Conservation (phyloP, 2,329 filamentous ascomycete species). For the Calonectria naviculata region DNA sequence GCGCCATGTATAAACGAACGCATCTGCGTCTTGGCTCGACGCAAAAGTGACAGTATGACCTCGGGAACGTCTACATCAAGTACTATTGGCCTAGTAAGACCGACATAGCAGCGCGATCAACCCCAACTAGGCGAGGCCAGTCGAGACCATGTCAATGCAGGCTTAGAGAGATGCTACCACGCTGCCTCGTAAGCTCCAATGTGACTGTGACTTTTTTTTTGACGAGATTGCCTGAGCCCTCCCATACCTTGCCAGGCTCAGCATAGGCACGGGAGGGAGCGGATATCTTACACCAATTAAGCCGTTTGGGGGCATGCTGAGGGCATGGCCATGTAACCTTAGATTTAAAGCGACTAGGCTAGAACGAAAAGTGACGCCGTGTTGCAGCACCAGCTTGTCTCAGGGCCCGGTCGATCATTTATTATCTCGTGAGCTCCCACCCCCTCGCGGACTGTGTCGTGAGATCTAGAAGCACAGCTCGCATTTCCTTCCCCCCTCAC, state of each 20-base stretch:
- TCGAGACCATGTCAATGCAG: background rate
- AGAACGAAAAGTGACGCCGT: background rate
- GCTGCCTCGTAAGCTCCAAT: conserved; percentile 22
- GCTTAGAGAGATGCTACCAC: conserved; percentile 10
- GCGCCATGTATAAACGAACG: background rate
- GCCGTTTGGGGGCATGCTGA: conserved; percentile 28
- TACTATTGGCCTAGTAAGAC: background rate
- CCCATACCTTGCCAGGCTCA: background rate
- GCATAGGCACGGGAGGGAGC: conserved; percentile 22
- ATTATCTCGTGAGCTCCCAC: conserved; percentile 33
- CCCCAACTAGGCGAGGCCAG: conserved; percentile 8
- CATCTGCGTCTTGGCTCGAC: background rate
- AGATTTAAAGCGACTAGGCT: conserved; percentile 8
- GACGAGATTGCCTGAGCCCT: conserved; percentile 20
- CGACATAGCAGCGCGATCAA: background rate
- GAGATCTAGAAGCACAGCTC: background rate
- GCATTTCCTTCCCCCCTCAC: background rate
- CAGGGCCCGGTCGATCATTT: conserved; percentile 32
- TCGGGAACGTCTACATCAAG: background rate
- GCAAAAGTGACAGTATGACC: background rate
- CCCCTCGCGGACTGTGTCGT: conserved; percentile 13
- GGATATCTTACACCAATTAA: conserved; percentile 38
- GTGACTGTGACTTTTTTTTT: conserved; percentile 19
- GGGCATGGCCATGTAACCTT: conserved; percentile 34
- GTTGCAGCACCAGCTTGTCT: background rate